phyloP scores from a whole-genome alignment of 192 early-diverging fungal genomes.

The Entomortierella chlamydospora region DNA sequence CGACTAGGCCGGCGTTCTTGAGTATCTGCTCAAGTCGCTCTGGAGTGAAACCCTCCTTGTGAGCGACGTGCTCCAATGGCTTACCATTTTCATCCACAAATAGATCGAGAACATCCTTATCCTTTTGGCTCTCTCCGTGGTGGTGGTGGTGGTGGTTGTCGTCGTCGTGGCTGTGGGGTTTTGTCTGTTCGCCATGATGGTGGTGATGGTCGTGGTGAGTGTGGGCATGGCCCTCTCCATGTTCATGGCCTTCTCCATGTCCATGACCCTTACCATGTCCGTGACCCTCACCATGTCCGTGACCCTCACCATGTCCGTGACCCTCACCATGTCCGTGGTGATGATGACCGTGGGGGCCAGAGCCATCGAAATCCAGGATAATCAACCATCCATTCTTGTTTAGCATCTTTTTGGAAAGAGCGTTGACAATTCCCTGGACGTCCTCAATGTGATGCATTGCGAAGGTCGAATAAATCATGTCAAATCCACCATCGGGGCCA shows the following conservation, averaged over 20 bases:
- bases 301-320: conserved; percentile 13
- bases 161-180: neutral
- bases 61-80: conserved; percentile 23
- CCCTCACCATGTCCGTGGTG: conserved; percentile 7
- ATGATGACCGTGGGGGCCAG: conserved; percentile 4
- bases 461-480: conserved; percentile 35
- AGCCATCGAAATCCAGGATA: conserved; percentile 10
- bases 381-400: conserved; percentile 47
- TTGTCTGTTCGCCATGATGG: too few relatives aligned
- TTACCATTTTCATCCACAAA: conserved; percentile 30
- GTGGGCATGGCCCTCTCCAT: conserved; percentile 7
- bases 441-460: conserved; percentile 49
- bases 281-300: neutral
- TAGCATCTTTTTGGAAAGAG: conserved; percentile 13
- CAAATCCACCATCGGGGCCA: conserved; percentile 18
- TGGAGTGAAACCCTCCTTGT: conserved; percentile 27
- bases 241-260: conserved; percentile 11
- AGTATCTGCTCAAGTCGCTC: conserved; percentile 8
- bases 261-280: conserved; percentile 1
- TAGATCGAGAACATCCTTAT: neutral
- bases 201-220: conserved; percentile 8
- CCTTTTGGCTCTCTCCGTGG: neutral
- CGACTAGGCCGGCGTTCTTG: conserved; percentile 33
- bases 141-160: conserved; percentile 1
- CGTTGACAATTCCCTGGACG: conserved; percentile 13